Conservation (phyloP, 2,329 filamentous ascomycete species). For the Fusarium musae region DNA sequence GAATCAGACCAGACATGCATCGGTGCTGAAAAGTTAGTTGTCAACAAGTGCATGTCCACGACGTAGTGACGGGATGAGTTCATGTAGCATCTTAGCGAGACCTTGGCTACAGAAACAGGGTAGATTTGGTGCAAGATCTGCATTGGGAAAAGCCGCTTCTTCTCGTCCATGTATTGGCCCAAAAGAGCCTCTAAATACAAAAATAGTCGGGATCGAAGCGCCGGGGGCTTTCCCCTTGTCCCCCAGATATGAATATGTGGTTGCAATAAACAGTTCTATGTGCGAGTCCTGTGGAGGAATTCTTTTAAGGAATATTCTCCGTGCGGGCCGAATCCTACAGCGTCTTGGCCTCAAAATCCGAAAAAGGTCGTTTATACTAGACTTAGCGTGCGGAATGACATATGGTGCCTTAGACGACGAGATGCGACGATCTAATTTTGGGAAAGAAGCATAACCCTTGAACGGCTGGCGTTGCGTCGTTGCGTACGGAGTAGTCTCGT, state of each 20-base stretch:
- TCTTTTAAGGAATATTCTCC: constrained; percentile 24
- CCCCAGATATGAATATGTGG: constrained; percentile 7
- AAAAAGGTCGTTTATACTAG: background rate
- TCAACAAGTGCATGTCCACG: constrained; percentile 19
- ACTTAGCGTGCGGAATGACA: background rate
- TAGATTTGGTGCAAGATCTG: constrained; percentile 8
- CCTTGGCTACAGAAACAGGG: constrained; percentile 17
- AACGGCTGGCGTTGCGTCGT: background rate
- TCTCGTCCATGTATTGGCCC: constrained; percentile 19
- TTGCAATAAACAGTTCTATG: constrained; percentile 24
- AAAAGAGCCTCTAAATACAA: constrained; percentile 14
- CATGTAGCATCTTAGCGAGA: constrained; percentile 20
- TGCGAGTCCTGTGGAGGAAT: constrained; percentile 5
- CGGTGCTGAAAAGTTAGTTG: constrained; percentile 25
- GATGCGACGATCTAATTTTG: constrained; percentile 19
- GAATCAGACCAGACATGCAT: constrained; percentile 34
- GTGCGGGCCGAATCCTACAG: constrained; percentile 27
- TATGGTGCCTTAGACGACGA: background rate
- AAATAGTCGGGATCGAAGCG: constrained; percentile 37
- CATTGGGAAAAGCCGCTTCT: constrained; percentile 25
- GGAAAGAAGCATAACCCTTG: background rate
- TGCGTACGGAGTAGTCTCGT: background rate
- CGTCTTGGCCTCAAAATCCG: constrained; percentile 4
- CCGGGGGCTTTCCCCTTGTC: constrained; percentile 12
- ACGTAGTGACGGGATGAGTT: constrained; percentile 16